These are phyloP conservation scores for Davidsoniella virescens DNA, from an alignment of 2,329 filamentous ascomycete genomes.

Conservation along the genomic window DNA sequence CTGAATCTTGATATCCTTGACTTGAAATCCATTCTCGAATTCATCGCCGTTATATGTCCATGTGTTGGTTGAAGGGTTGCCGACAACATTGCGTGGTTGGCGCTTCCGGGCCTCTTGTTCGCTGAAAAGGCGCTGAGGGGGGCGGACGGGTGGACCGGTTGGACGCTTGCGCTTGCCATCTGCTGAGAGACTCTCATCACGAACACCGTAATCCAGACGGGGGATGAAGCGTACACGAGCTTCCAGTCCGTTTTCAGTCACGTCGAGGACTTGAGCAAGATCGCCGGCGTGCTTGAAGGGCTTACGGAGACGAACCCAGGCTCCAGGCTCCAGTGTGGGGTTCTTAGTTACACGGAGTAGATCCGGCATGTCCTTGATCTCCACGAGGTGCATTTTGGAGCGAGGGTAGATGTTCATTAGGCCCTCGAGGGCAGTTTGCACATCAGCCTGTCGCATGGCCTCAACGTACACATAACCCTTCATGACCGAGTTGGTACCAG, in stretches of 20 bases:
- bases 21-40: slow-evolving; percentile 82
- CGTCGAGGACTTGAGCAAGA: slow-evolving; percentile 79
- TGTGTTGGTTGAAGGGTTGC: slow-evolving; percentile 60
- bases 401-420: slow-evolving; percentile 83
- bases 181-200: slow-evolving; percentile 47
- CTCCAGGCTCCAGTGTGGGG: slow-evolving; percentile 67
- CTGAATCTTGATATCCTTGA: slow-evolving; percentile 87
- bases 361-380: slow-evolving; percentile 95
- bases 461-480: slow-evolving; percentile 92
- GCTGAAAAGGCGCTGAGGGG: slow-evolving; percentile 81
- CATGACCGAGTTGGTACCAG: slow-evolving; percentile 62
- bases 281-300: slow-evolving; percentile 72
- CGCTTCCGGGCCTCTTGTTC: slow-evolving; percentile 84
- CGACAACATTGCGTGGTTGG: slow-evolving; percentile 45
- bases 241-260: slow-evolving; percentile 83
- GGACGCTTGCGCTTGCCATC: slow-evolving; percentile 70
- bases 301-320: slow-evolving; percentile 78
- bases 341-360: slow-evolving; percentile 82
- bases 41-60: slow-evolving; percentile 80
- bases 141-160: slow-evolving; percentile 45
- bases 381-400: slow-evolving; percentile 71
- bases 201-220: slow-evolving; percentile 76
- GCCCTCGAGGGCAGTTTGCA: slow-evolving; percentile 65
- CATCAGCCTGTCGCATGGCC: slow-evolving; percentile 72
- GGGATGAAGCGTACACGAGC: slow-evolving; percentile 79